A percentile compares a stretch with the other conserved stretches of the same genome.
Evolutionary conservation across 192 early-diverging fungal genomes (phyloP).

Genomic region (Kappamyces sp.): DNA sequence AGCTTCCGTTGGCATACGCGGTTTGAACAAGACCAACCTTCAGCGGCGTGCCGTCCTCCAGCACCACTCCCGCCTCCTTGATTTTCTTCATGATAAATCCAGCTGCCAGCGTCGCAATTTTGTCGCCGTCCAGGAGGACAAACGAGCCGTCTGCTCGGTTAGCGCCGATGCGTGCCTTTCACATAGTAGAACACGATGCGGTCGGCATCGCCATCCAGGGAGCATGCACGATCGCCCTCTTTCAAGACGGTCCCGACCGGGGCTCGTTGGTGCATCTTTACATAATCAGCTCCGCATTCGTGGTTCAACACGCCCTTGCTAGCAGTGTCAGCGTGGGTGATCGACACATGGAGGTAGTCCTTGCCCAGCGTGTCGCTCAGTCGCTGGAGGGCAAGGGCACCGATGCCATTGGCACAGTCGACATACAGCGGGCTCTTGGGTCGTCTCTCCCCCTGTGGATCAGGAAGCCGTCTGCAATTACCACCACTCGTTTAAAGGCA

Average conservation of each 20-base stretch:
- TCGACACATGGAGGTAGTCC: slow-evolving; percentile 57
- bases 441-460: slow-evolving; percentile 60
- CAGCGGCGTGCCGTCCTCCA: slow-evolving; percentile 41
- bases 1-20: slow-evolving; percentile 97
- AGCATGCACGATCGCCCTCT: slow-evolving; percentile 71
- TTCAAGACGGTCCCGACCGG: slow-evolving; percentile 64
- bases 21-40: slow-evolving; percentile 97
- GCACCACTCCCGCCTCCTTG: slow-evolving; percentile 66
- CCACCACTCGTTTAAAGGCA: slow-evolving; percentile 79
- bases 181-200: slow-evolving; percentile 94
- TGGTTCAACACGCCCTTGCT: slow-evolving; percentile 76
- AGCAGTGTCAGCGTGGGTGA: slow-evolving; percentile 71
- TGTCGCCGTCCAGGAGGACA: slow-evolving; percentile 95
- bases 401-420: slow-evolving; percentile 96
- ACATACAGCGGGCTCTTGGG: slow-evolving; percentile 65
- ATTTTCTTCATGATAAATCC: slow-evolving; percentile 90
- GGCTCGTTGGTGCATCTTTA: slow-evolving; percentile 82
- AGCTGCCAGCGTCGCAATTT: slow-evolving; percentile 92
- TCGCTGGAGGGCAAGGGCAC: slow-evolving; percentile 81
- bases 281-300: slow-evolving; percentile 94
- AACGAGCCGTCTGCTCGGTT: slow-evolving; percentile 54
- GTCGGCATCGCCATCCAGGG: slow-evolving; percentile 98
- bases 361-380: slow-evolving; percentile 61
- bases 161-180: slow-evolving; percentile 52
- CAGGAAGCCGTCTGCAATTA: slow-evolving; percentile 31